Conservation (phyloP, 108 stramenopile genomes). For the Nitzschia sp. region DNA sequence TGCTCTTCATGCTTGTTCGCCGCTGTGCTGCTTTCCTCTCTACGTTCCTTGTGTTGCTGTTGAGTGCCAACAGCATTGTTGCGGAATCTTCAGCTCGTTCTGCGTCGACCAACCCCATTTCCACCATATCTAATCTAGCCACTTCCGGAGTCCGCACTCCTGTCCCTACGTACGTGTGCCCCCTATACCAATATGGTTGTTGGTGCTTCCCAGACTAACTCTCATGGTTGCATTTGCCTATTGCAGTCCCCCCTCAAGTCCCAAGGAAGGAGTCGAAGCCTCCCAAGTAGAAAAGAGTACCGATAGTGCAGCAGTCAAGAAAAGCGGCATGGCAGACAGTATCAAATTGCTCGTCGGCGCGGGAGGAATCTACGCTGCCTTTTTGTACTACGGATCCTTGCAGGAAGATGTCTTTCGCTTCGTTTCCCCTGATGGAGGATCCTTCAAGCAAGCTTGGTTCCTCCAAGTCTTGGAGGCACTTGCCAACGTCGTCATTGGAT, state of each 20-base stretch:
- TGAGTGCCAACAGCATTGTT: constrained; percentile 3
- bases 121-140: constrained; percentile 15
- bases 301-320: background rate
- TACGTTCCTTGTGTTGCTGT: constrained; percentile 10
- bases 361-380: constrained; percentile 93
- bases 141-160: background rate
- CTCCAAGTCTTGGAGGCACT: constrained; percentile 89
- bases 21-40: background rate
- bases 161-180: background rate
- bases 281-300: background rate
- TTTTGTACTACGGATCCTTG: constrained; percentile 92
- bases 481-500: constrained; percentile 88
- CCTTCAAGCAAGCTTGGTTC: constrained; percentile 91
- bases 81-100: constrained; percentile 13
- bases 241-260: background rate
- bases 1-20: constrained; percentile 2
- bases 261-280: background rate
- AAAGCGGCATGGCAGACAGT: constrained; percentile 53
- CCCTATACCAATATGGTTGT: background rate
- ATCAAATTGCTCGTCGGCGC: constrained; percentile 83
- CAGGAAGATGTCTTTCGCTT: constrained; percentile 95
- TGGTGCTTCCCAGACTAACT: background rate
- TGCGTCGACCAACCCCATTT: constrained; percentile 5
- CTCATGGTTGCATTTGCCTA: background rate
- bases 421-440: constrained; percentile 77